These are phyloP conservation scores for Backusella psychrophila DNA, from an alignment of 192 early-diverging fungal genomes.

Conservation along the genomic window DNA sequence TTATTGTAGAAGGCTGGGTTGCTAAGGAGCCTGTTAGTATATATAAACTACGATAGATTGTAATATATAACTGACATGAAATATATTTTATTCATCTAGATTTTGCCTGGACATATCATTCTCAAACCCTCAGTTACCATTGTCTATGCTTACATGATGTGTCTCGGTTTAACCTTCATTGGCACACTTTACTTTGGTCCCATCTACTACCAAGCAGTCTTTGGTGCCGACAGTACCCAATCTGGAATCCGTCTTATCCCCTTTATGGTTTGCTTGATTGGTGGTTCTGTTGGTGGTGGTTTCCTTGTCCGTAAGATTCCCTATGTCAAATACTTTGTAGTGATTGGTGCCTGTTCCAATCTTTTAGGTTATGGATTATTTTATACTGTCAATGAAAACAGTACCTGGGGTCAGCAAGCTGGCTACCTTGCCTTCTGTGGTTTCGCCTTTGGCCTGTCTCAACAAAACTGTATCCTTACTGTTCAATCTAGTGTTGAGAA, in stretches of 20 bases:
- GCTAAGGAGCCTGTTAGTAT: conserved; percentile 53
- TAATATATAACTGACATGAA: background rate
- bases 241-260: conserved; percentile 66
- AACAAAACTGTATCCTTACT: conserved; percentile 50
- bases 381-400: conserved; percentile 48
- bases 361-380: conserved; percentile 56
- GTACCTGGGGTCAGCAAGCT: conserved; percentile 46
- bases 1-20: conserved; percentile 52
- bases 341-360: conserved; percentile 51
- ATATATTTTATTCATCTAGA: conserved; percentile 11
- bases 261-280: conserved; percentile 51
- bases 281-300: conserved; percentile 54
- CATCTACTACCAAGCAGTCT: conserved; percentile 62
- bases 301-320: conserved; percentile 55
- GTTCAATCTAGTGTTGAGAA: conserved; percentile 42
- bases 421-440: conserved; percentile 51
- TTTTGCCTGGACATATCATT: conserved; percentile 32
- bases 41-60: background rate
- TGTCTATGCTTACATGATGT: conserved; percentile 44
- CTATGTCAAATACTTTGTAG: conserved; percentile 44
- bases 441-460: conserved; percentile 48
- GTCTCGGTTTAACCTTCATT: conserved; percentile 56
- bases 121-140: conserved; percentile 43
- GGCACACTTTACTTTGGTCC: conserved; percentile 64
- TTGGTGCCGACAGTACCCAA: conserved; percentile 47